These are phyloP conservation scores for Heracleum sosnowskyi DNA, from an alignment of 129 eudicot genomes.

Conservation along the genomic window DNA sequence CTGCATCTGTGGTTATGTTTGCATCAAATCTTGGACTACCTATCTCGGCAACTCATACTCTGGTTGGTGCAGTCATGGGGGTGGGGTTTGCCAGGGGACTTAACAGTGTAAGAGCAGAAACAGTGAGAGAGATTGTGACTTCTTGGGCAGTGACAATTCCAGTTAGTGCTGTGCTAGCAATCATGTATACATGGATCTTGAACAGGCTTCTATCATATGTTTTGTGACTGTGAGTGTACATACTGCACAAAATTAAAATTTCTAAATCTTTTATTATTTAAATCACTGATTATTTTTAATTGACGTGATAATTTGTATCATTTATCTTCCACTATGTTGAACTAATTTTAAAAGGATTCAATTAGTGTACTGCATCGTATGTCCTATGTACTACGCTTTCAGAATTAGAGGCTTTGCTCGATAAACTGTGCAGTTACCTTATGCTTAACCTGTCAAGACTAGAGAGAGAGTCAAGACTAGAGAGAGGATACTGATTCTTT, in stretches of 20 bases:
- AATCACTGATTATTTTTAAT: slow-evolving; percentile 18
- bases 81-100: slow-evolving; percentile 97
- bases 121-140: slow-evolving; percentile 86
- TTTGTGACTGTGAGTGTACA: slow-evolving; percentile 28
- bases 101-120: slow-evolving; percentile 90
- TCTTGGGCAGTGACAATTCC: slow-evolving; percentile 98
- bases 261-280: slow-evolving; percentile 25
- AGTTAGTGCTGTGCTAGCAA: slow-evolving; percentile 63
- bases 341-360: background rate
- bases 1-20: slow-evolving; percentile 89
- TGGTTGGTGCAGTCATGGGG: slow-evolving; percentile 98
- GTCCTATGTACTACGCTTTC: background rate
- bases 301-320: slow-evolving; percentile 9
- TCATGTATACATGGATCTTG: slow-evolving; percentile 74
- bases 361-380: background rate
- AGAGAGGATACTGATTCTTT: background rate
- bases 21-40: slow-evolving; percentile 97
- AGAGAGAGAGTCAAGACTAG: background rate
- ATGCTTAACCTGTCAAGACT: background rate
- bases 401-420: background rate
- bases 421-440: background rate
- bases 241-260: slow-evolving; percentile 10
- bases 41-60: slow-evolving; percentile 91
- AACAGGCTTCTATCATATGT: slow-evolving; percentile 55
- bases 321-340: background rate